Conservation (phyloP, 208 protist species). For the Trypanosoma caninum region DNA sequence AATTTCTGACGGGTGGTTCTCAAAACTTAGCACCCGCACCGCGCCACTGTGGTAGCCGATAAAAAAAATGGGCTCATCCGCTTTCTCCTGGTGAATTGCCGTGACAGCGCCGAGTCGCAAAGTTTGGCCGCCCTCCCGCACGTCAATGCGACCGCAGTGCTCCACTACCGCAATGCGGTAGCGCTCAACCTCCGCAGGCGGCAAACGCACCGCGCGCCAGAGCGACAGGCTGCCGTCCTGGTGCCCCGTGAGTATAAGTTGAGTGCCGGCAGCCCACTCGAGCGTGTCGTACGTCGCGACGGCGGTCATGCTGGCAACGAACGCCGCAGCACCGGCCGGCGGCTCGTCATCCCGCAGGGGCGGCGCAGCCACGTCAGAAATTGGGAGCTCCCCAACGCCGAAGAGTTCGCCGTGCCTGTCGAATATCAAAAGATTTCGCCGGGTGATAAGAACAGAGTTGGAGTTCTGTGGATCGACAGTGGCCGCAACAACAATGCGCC, state of each 20-base stretch:
- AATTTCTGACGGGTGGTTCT: conserved; percentile 20
- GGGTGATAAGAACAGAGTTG: conserved; percentile 53
- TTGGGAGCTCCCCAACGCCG: conserved; percentile 34
- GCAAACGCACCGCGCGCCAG: conserved; percentile 71
- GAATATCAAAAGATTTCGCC: conserved; percentile 65
- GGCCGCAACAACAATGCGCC: conserved; percentile 42
- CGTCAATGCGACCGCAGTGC: conserved; percentile 49
- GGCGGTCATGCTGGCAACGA: conserved; percentile 35
- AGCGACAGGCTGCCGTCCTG: conserved; percentile 69
- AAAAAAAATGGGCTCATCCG: conserved; percentile 65
- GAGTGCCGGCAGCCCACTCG: conserved; percentile 78
- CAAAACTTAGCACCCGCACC: conserved; percentile 56
- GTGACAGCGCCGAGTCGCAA: conserved; percentile 49
- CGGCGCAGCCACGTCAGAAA: conserved; percentile 10
- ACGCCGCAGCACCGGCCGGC: conserved; percentile 39
- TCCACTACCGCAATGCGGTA: conserved; percentile 62
- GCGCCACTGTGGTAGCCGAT: conserved; percentile 65
- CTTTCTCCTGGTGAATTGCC: conserved; percentile 47
- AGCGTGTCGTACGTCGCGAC: conserved; percentile 60
- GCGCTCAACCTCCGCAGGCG: conserved; percentile 56
- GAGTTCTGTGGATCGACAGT: conserved; percentile 36
- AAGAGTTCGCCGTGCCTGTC: conserved; percentile 70
- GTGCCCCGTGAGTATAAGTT: conserved; percentile 72
- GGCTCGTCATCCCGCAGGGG: conserved; percentile 57
- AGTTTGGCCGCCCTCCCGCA: conserved; percentile 17